Evolutionary conservation across 2,329 filamentous ascomycete species (phyloP), one percentile per base, ranked within the genome.

Genomic region (Fusarium sp.): DNA sequence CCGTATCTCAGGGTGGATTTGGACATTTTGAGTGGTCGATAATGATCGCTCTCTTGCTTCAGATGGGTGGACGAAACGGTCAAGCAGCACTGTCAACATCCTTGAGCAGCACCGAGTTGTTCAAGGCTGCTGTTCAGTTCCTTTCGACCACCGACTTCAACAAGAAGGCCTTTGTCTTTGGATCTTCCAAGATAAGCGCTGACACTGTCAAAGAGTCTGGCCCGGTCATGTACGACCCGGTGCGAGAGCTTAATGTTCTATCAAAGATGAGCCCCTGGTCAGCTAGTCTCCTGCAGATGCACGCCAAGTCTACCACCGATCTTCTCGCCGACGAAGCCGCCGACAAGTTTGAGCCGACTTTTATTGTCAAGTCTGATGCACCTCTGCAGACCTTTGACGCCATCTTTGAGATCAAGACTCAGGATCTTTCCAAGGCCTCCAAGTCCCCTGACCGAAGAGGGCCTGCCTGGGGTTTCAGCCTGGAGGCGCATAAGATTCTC

Each of bases 191-290:
- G 39, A 66, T 73, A 3, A 78, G 76, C 41, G 43, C 69, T 4
- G 87, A 85, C 68, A 74, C 79, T 29, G 79, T 84, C 69, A 82
- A 83, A 71, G 84, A 87, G 82, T 81, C 65, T 24, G 84, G 86
- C 0, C 95, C 97, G 1, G 88, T 95, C 33, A 85, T 98, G 58
- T 98, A 94, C 79, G 96, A 98, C 80, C 90, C 91, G 0, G 86
- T 86, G 27, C 89, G 93, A 72, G 90, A 91, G 33, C 85, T 97
- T 65, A 99, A 99, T 76, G 79, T 98, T 22, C 85, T 97, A 7
- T 98, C 92, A 85, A 98, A 98, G 83, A 97, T 98, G 93, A 93
- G 91, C 1, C 84, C 90, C 16, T 98, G 93, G 92, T 97, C 95
- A 10, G 97, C 95, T 75, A 85, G 85, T 27, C 83, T 92, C 67